phyloP scores from a whole-genome alignment of 2,329 filamentous ascomycete species.

The Metarhizium brunneum region DNA sequence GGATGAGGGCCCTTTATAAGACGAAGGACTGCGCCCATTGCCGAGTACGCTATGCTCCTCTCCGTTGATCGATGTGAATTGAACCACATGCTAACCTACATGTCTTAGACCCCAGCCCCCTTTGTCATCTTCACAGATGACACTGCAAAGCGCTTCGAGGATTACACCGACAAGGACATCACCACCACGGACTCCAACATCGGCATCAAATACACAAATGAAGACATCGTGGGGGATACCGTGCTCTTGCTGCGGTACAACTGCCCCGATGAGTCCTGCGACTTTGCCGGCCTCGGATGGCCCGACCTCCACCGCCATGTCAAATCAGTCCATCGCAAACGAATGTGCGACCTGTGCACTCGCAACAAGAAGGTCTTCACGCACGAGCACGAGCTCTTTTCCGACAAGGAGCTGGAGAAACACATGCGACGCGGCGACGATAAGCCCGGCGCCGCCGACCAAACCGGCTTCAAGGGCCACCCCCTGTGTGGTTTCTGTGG shows the following conservation, averaged over 20 bases:
- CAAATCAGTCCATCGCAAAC: slow-evolving; percentile 69
- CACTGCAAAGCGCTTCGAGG: slow-evolving; percentile 69
- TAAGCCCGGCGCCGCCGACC: slow-evolving; percentile 77
- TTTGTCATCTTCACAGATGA: slow-evolving; percentile 93
- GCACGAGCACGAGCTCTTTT: slow-evolving; percentile 92
- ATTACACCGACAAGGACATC: slow-evolving; percentile 68
- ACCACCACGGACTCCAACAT: slow-evolving; percentile 73
- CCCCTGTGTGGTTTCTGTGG: slow-evolving; percentile 90
- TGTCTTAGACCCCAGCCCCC: slow-evolving; percentile 49
- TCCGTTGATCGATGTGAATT: not conserved
- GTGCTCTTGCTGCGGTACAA: slow-evolving; percentile 85
- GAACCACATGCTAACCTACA: slow-evolving; percentile 10
- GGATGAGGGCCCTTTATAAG: slow-evolving; percentile 90
- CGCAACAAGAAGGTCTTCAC: slow-evolving; percentile 97
- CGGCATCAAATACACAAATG: slow-evolving; percentile 82
- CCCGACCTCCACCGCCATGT: slow-evolving; percentile 63
- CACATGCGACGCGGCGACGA: slow-evolving; percentile 92
- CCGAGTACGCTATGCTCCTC: slow-evolving; percentile 47
- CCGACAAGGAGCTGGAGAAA: slow-evolving; percentile 66
- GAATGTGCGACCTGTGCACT: slow-evolving; percentile 85
- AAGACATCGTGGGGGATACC: slow-evolving; percentile 86
- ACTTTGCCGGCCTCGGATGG: slow-evolving; percentile 68
- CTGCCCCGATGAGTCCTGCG: slow-evolving; percentile 72
- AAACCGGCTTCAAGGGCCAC: slow-evolving; percentile 94
- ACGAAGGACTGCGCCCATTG: slow-evolving; percentile 96